Evolutionary conservation across 176 grass and related monocot genomes (phyloP).

Genomic region (Oryza officinalis): DNA sequence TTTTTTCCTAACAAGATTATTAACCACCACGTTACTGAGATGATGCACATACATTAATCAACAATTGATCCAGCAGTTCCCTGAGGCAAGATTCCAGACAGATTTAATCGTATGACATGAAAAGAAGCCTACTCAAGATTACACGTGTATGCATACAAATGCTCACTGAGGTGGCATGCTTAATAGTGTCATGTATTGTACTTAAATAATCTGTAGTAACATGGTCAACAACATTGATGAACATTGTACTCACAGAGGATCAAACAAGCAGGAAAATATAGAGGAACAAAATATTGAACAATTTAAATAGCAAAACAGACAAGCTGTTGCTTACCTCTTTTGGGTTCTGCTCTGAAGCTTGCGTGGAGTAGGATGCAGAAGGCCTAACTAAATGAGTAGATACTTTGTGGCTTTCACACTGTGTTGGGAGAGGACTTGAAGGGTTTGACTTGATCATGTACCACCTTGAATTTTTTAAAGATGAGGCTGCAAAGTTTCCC

Average conservation of each 20-base stretch:
- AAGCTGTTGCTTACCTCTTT: constrained; percentile 63
- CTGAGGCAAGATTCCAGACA: neutral
- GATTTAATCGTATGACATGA: neutral
- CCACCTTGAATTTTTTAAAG: constrained; percentile 43
- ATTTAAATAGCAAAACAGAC: constrained; percentile 20
- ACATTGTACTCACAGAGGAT: constrained; percentile 5
- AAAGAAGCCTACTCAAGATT: constrained; percentile 5
- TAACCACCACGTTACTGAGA: neutral
- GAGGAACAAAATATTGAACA: neutral
- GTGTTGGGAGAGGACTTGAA: constrained; percentile 35
- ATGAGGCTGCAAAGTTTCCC: constrained; percentile 38
- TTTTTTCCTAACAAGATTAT: constrained; percentile 4
- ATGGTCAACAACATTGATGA: neutral
- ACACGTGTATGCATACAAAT: neutral
- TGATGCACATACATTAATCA: constrained; percentile 19
- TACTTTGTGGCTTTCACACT: constrained; percentile 26
- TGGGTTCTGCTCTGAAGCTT: constrained; percentile 62
- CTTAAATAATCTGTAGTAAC: neutral
- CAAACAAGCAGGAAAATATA: constrained; percentile 15
- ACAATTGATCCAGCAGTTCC: neutral
- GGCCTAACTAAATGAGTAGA: constrained; percentile 50
- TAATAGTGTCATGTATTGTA: constrained; percentile 8
- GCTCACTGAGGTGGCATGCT: constrained; percentile 3
- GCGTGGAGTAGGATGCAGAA: constrained; percentile 82
- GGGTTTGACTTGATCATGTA: constrained; percentile 46